These are phyloP conservation scores for Calocybe indica DNA, from an alignment of 768 basidiomycete species.

Conservation along the genomic window DNA sequence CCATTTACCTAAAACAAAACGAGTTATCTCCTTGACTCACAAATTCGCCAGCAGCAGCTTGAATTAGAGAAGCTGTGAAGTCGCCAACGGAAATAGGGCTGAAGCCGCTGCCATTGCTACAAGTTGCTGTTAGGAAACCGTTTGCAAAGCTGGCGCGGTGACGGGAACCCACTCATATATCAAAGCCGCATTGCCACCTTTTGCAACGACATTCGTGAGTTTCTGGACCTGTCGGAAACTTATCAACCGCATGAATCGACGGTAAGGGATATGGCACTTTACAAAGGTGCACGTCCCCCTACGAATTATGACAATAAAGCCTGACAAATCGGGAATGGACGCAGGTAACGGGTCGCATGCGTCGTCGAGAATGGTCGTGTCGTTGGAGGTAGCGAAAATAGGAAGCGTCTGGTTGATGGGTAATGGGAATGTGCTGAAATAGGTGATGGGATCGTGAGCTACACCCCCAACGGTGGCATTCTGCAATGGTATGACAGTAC, in stretches of 20 bases:
- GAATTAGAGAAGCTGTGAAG: conserved; percentile 45
- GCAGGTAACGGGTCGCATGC: conserved; percentile 55
- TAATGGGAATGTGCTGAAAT: conserved; percentile 46
- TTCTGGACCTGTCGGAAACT: conserved; percentile 34
- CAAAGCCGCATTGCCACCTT: conserved; percentile 40
- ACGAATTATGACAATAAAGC: conserved; percentile 48
- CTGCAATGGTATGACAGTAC: conserved; percentile 52
- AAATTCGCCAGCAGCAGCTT: conserved; percentile 48
- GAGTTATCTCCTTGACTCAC: conserved; percentile 24
- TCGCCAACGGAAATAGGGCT: conserved; percentile 34
- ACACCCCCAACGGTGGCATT: conserved; percentile 47
- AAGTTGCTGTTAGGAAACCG: background rate
- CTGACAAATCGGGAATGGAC: conserved; percentile 46
- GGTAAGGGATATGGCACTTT: conserved; percentile 7
- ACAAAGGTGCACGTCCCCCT: conserved; percentile 56
- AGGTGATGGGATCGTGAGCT: conserved; percentile 42
- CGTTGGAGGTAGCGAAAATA: conserved; percentile 54
- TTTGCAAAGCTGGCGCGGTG: background rate
- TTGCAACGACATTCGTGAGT: conserved; percentile 44
- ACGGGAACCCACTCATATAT: conserved; percentile 47
- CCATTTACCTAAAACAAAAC: background rate
- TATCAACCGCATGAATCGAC: background rate
- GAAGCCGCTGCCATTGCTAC: conserved; percentile 46
- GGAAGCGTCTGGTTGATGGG: conserved; percentile 38
- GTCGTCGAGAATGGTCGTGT: conserved; percentile 46